A percentile compares a stretch with the other conserved stretches of the same genome.
Conservation (phyloP, 768 basidiomycete species). For the Mycena maculata region DNA sequence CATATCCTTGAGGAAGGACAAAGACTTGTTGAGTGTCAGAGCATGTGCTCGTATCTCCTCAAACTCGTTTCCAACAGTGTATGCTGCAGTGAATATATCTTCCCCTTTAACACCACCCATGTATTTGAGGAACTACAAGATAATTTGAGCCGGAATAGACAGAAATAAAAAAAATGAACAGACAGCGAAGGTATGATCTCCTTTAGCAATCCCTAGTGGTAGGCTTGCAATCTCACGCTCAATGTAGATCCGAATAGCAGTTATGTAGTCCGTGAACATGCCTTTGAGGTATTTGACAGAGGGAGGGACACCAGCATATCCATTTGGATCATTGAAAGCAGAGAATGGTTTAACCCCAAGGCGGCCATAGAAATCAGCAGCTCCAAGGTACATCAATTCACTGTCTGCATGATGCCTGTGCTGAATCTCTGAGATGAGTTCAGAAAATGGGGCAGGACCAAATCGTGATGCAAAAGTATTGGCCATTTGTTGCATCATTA, state of each 20-base stretch:
- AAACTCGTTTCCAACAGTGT: not conserved
- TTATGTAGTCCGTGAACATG: not conserved
- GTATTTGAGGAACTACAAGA: not conserved
- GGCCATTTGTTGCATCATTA: not conserved
- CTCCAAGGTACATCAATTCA: not conserved
- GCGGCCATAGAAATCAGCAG: too few species aligned
- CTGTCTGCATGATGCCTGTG: not conserved
- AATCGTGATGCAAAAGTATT: not conserved
- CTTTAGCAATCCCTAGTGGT: not conserved
- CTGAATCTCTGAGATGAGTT: constrained; percentile 6
- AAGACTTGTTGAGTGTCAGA: not conserved
- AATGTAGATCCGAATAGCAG: not conserved
- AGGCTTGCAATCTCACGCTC: not conserved
- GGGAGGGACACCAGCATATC: too few species aligned
- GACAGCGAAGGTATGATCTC: not conserved
- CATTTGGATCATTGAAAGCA: too few species aligned
- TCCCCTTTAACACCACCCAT: too few species aligned
- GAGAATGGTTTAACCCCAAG: too few species aligned
- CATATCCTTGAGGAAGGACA: too few species aligned
- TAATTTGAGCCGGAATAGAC: not conserved
- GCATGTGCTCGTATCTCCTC: not conserved
- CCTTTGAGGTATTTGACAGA: not conserved
- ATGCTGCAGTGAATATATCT: not conserved
- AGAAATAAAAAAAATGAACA: not conserved
- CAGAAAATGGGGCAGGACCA: constrained; percentile 11